These are phyloP conservation scores for Cryphonectria naterciae DNA, from an alignment of 2,329 filamentous ascomycete species.

Conservation along the genomic window DNA sequence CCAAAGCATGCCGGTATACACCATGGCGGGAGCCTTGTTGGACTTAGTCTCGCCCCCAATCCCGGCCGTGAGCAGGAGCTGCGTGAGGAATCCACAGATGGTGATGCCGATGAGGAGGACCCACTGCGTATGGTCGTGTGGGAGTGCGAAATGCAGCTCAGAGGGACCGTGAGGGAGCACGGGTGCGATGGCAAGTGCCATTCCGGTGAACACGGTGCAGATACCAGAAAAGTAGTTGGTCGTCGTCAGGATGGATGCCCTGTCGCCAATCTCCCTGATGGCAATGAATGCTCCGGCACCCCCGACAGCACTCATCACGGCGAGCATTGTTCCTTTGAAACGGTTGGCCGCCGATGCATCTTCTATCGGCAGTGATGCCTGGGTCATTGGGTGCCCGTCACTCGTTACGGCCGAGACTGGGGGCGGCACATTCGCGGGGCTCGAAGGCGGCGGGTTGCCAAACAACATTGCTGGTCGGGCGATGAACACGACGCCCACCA, in stretches of 20 bases:
- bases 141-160: slow-evolving; percentile 46
- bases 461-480: slow-evolving; percentile 61
- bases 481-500: slow-evolving; percentile 82
- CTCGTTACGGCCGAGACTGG: slow-evolving; percentile 1
- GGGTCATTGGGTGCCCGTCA: slow-evolving; percentile 4
- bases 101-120: slow-evolving; percentile 69
- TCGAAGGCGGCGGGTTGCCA: background rate
- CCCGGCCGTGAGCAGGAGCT: slow-evolving; percentile 82
- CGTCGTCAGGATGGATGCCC: slow-evolving; percentile 26
- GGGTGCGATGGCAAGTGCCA: slow-evolving; percentile 39
- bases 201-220: slow-evolving; percentile 17
- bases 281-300: slow-evolving; percentile 54
- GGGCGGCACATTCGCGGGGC: background rate
- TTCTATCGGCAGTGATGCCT: slow-evolving; percentile 35
- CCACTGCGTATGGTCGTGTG: slow-evolving; percentile 61
- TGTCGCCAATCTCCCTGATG: slow-evolving; percentile 32
- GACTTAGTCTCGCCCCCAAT: slow-evolving; percentile 70
- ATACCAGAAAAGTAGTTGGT: slow-evolving; percentile 38
- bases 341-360: slow-evolving; percentile 60
- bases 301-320: slow-evolving; percentile 77
- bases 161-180: slow-evolving; percentile 53
- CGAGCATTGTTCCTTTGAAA: slow-evolving; percentile 70
- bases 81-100: slow-evolving; percentile 60
- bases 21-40: slow-evolving; percentile 61
- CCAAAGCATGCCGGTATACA: slow-evolving; percentile 63